Conservation (phyloP, 257 asterid species). For the Echites panduratus region DNA sequence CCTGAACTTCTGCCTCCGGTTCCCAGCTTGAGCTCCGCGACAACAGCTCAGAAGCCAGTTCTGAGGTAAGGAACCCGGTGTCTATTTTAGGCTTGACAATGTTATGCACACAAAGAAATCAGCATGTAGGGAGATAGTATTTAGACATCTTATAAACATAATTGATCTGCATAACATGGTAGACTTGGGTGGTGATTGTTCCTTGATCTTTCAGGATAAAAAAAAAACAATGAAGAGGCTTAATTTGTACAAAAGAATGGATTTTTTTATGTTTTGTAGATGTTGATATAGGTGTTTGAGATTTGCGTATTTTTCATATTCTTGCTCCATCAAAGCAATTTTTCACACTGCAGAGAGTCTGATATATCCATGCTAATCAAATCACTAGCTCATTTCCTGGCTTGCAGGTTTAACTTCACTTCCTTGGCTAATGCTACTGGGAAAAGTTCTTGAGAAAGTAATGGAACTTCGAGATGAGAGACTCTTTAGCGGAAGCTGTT, state of each 20-base stretch:
- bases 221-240: too few species aligned
- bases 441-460: conserved; percentile 9
- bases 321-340: neutral
- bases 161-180: neutral
- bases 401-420: conserved; percentile 22
- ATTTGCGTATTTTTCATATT: neutral
- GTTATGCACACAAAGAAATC: neutral
- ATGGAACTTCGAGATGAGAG: neutral
- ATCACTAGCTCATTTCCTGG: neutral
- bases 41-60: conserved; percentile 21
- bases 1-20: conserved; percentile 22
- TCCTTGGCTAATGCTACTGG: conserved; percentile 25
- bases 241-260: neutral
- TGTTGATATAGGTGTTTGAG: neutral
- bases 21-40: conserved; percentile 13
- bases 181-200: too few species aligned
- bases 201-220: neutral
- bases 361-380: neutral
- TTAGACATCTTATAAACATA: neutral
- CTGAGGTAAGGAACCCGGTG: conserved; percentile 11
- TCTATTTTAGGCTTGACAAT: neutral
- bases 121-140: neutral
- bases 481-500: neutral
- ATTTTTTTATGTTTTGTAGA: neutral
- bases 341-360: neutral